phyloP scores from a whole-genome alignment of 257 asterid species.

The Euphrasia confusa region DNA sequence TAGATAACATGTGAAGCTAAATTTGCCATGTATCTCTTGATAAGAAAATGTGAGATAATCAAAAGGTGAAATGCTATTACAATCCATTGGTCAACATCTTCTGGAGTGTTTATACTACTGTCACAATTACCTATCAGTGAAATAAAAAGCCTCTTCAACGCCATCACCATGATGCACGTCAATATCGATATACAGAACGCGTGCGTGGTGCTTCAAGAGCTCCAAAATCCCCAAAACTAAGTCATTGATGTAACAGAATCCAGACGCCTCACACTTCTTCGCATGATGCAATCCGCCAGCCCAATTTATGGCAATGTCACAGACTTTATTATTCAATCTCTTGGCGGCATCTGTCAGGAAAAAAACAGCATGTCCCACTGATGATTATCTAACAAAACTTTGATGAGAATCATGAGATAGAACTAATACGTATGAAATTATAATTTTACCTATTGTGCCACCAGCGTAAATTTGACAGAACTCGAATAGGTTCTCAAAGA shows the following conservation, averaged over 20 bases:
- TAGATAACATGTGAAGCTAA: neutral
- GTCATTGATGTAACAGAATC: constrained; percentile 97
- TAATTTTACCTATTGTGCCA: constrained; percentile 80
- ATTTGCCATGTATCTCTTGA: neutral
- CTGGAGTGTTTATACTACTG: neutral
- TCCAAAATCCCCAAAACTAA: constrained; percentile 91
- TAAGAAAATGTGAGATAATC: constrained; percentile 6
- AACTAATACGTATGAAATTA: constrained; percentile 11
- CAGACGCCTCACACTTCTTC: constrained; percentile 98
- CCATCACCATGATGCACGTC: constrained; percentile 99
- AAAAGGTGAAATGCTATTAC: neutral
- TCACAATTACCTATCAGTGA: constrained; percentile 69
- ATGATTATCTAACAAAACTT: constrained; percentile 11
- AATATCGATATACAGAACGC: constrained; percentile 94
- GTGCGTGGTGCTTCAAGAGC: constrained; percentile 92
- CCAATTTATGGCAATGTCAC: constrained; percentile 98
- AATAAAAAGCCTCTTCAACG: constrained; percentile 98
- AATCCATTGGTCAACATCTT: constrained; percentile 5
- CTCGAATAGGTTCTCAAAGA: constrained; percentile 89
- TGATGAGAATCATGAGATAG: constrained; percentile 11
- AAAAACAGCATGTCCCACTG: constrained; percentile 20
- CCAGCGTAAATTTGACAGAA: constrained; percentile 99
- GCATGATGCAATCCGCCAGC: constrained; percentile 99
- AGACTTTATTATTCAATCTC: constrained; percentile 78
- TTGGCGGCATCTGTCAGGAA: constrained; percentile 83